Percentiles rank a stretch among this genome's conserved stretches.
These are phyloP conservation scores for Colletotrichum tamarilloi DNA, from an alignment of 2,329 filamentous ascomycete genomes.

Conservation along the genomic window DNA sequence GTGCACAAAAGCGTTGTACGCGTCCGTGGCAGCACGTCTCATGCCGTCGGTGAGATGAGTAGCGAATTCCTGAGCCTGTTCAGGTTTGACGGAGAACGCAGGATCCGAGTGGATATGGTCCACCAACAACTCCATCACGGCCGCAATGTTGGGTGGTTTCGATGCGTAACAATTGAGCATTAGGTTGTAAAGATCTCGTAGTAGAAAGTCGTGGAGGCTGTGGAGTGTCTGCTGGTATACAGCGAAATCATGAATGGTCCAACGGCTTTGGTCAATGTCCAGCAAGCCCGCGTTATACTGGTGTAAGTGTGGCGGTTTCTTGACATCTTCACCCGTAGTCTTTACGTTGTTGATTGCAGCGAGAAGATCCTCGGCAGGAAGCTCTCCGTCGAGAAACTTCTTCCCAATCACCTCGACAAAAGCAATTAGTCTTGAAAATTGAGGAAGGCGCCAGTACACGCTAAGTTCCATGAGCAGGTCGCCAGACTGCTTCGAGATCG, in stretches of 20 bases:
- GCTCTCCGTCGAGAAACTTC: constrained; percentile 86
- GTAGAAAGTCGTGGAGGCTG: constrained; percentile 81
- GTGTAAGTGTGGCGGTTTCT: constrained; percentile 69
- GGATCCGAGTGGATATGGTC: constrained; percentile 85
- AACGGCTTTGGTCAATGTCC: constrained; percentile 69
- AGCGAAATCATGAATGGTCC: constrained; percentile 76
- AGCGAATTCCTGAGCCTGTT: constrained; percentile 78
- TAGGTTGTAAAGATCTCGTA: constrained; percentile 89
- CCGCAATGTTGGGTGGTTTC: constrained; percentile 85
- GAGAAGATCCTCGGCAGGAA: constrained; percentile 84
- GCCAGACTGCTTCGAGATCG: constrained; percentile 80
- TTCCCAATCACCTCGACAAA: constrained; percentile 87
- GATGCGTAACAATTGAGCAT: constrained; percentile 88
- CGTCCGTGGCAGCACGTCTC: constrained; percentile 77
- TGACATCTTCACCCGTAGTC: constrained; percentile 72
- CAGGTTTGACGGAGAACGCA: constrained; percentile 76
- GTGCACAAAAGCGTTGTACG: constrained; percentile 83
- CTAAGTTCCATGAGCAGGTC: constrained; percentile 89
- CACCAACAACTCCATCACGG: constrained; percentile 83
- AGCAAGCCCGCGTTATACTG: constrained; percentile 61
- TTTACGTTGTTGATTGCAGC: constrained; percentile 86
- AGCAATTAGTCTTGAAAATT: constrained; percentile 81
- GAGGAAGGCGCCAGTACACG: constrained; percentile 88
- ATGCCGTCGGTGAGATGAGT: constrained; percentile 79
- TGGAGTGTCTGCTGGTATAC: constrained; percentile 81